phyloP scores from a whole-genome alignment of 139 green algal species.

The Chlamydomonas incerta region DNA sequence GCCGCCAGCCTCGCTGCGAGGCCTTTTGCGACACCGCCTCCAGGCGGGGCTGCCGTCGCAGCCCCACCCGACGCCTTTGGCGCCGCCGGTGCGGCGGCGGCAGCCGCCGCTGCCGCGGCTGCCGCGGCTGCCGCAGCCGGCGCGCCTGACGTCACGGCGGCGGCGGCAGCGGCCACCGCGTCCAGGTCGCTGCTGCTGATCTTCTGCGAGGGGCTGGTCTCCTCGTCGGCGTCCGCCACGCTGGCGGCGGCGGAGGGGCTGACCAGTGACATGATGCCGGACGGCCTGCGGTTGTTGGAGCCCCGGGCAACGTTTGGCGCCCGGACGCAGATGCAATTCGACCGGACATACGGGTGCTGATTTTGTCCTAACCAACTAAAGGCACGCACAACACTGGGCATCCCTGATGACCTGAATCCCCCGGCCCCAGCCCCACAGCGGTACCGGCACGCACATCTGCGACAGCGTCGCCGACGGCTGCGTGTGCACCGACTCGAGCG shows the following conservation, averaged over 20 bases:
- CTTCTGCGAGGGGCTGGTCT: not conserved
- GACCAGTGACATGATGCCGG: not conserved
- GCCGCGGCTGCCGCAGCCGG: not conserved
- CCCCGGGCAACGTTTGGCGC: too few relatives aligned
- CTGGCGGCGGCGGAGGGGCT: slow-evolving; percentile 20
- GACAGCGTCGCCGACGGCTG: slow-evolving; percentile 18
- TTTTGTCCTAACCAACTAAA: too few relatives aligned
- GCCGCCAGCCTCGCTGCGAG: not conserved
- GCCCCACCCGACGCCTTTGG: not conserved
- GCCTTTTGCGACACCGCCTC: not conserved
- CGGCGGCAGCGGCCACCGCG: not conserved
- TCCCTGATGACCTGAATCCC: too few relatives aligned
- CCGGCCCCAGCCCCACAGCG: too few relatives aligned
- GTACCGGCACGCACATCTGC: not conserved
- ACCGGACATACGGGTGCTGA: too few relatives aligned
- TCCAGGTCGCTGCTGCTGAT: slow-evolving; percentile 3
- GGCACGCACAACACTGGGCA: too few relatives aligned
- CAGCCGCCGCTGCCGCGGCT: not conserved
- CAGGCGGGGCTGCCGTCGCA: too few relatives aligned
- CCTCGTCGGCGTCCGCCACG: not conserved
- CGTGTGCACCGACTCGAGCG: slow-evolving; percentile 10
- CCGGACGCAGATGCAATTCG: too few relatives aligned
- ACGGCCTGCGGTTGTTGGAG: not conserved
- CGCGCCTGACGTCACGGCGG: too few relatives aligned
- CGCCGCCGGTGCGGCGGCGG: not conserved